phyloP scores from a whole-genome alignment of 768 basidiomycete species.

The Suillus placidus region DNA sequence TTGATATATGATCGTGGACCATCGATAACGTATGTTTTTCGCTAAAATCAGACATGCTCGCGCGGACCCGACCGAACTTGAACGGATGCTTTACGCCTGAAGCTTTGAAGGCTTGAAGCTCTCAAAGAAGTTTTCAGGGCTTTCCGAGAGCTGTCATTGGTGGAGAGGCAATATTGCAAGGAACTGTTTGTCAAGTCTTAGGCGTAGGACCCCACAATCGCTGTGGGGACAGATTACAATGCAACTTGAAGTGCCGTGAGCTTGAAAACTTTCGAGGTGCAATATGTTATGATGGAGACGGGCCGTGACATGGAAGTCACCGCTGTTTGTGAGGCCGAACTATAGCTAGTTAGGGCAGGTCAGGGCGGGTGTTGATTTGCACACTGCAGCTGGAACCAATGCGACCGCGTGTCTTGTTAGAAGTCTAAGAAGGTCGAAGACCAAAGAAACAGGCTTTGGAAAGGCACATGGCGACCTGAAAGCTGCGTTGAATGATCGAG shows the following conservation, averaged over 20 bases:
- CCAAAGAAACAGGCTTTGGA: neutral
- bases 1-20: neutral
- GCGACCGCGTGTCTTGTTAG: neutral
- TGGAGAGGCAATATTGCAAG: neutral
- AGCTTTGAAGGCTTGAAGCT: no score
- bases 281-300: neutral
- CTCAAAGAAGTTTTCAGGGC: neutral
- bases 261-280: conserved; percentile 8
- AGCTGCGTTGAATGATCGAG: neutral
- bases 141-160: neutral
- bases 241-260: neutral
- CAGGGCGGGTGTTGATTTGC: conserved; percentile 1
- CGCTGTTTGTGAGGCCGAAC: conserved; percentile 8
- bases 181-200: neutral
- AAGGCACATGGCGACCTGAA: neutral
- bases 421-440: conserved; percentile 1
- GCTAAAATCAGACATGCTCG: neutral
- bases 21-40: conserved; percentile 7
- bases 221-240: conserved; percentile 2
- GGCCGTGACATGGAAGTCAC: neutral
- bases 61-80: conserved; percentile 2
- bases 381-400: neutral
- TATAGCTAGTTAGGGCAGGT: conserved; percentile 1
- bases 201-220: neutral
- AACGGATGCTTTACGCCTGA: neutral